phyloP scores from a whole-genome alignment of 352 stramenopile genomes.

The Phytophthora ramorum region DNA sequence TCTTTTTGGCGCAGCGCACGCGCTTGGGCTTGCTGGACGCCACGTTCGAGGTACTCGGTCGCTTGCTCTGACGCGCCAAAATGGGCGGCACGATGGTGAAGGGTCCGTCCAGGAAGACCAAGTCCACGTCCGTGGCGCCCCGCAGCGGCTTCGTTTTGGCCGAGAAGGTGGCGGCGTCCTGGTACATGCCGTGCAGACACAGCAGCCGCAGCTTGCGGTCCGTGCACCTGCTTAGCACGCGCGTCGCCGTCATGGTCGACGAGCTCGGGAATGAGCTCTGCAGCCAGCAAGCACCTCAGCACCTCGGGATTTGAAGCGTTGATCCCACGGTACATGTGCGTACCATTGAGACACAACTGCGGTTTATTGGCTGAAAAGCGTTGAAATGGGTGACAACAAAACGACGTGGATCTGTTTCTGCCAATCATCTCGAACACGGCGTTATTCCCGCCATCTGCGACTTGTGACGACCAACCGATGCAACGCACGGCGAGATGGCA shows the following conservation, averaged over 20 bases:
- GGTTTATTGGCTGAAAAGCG: neutral
- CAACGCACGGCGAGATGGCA: constrained; percentile 15
- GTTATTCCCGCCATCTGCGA: neutral
- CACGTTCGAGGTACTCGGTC: constrained; percentile 11
- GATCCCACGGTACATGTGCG: neutral
- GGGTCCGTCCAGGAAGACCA: constrained; percentile 76
- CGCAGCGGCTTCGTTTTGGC: constrained; percentile 75
- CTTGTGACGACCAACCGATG: constrained; percentile 7
- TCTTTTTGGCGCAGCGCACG: constrained; percentile 59
- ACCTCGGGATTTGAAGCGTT: constrained; percentile 14
- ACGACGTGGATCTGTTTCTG: neutral
- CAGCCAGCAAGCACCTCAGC: constrained; percentile 12
- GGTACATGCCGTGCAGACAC: constrained; percentile 90
- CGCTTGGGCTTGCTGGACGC: constrained; percentile 31
- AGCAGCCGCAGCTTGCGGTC: constrained; percentile 67
- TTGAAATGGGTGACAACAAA: too few relatives aligned
- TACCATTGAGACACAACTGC: constrained; percentile 1
- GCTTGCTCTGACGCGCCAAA: constrained; percentile 52
- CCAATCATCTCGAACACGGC: constrained; percentile 11
- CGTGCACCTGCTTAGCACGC: constrained; percentile 16
- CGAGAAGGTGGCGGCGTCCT: constrained; percentile 72
- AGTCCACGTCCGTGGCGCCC: constrained; percentile 52
- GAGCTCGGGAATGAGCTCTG: constrained; percentile 15
- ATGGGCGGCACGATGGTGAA: constrained; percentile 80
- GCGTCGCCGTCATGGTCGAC: constrained; percentile 25